Evolutionary conservation across 2,329 filamentous ascomycete genomes (phyloP).

Genomic region (Hymenoscyphus fraxineus): DNA sequence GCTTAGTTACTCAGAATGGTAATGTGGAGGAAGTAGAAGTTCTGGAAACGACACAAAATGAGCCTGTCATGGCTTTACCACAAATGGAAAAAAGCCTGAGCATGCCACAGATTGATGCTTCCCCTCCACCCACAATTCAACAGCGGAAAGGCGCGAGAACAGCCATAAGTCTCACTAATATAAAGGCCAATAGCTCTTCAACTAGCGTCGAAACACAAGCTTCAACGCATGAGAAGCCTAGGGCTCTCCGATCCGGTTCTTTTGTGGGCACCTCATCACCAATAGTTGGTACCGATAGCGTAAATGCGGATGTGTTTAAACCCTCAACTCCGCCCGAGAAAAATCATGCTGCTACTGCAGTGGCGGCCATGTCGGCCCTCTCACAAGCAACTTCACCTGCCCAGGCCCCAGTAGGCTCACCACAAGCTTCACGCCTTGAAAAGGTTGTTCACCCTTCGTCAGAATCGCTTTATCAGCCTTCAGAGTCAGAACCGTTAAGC

Average conservation of each 20-base stretch:
- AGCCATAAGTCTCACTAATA: conserved; percentile 24
- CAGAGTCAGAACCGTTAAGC: conserved; percentile 37
- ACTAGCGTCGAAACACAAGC: conserved; percentile 47
- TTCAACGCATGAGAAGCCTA: conserved; percentile 43
- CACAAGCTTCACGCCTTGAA: conserved; percentile 39
- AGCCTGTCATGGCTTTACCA: conserved; percentile 38
- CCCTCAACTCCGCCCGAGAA: conserved; percentile 52
- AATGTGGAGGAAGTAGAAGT: conserved; percentile 42
- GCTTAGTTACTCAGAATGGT: conserved; percentile 42
- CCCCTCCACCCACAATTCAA: conserved; percentile 44
- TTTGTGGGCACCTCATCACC: conserved; percentile 62
- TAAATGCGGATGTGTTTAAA: conserved; percentile 62
- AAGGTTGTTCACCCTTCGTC: conserved; percentile 48
- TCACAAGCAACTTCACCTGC: conserved; percentile 53
- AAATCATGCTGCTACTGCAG: conserved; percentile 57
- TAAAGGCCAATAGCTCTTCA: conserved; percentile 42
- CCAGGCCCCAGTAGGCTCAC: conserved; percentile 44
- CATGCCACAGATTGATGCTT: conserved; percentile 41
- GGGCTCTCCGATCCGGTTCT: conserved; percentile 56
- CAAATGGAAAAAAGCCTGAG: conserved; percentile 55
- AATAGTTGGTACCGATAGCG: conserved; percentile 62
- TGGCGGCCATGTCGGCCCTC: conserved; percentile 64
- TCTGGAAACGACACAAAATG: conserved; percentile 36
- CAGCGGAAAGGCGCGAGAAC: conserved; percentile 43
- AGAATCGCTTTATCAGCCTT: conserved; percentile 44